phyloP scores from a whole-genome alignment of 441 rosid species.

The Croton setiger region DNA sequence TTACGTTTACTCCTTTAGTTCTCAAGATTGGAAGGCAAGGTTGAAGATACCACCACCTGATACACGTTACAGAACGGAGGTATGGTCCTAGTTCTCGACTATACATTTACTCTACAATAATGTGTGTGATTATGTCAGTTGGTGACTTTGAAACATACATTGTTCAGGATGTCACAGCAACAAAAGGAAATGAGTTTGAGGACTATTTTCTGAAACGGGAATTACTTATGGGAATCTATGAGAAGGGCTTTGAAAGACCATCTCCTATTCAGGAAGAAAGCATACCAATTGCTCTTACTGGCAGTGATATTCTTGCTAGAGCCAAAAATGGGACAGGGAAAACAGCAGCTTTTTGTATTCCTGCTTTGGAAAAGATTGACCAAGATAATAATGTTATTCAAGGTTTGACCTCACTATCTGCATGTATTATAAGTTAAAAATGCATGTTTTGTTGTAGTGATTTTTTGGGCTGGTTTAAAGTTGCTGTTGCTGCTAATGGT shows the following conservation, averaged over 20 bases:
- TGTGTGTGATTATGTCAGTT: neutral
- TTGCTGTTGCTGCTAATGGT: neutral
- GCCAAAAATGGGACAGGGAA: slow-evolving; percentile 99
- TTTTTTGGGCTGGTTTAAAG: neutral
- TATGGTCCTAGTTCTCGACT: slow-evolving; percentile 14
- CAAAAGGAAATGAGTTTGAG: slow-evolving; percentile 97
- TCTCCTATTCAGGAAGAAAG: slow-evolving; percentile 99
- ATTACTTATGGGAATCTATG: slow-evolving; percentile 95
- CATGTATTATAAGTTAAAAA: neutral
- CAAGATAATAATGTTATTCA: slow-evolving; percentile 91
- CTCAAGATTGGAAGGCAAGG: slow-evolving; percentile 91
- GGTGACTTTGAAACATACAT: slow-evolving; percentile 1
- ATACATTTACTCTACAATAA: neutral
- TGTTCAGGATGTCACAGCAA: slow-evolving; percentile 92
- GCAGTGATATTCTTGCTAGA: slow-evolving; percentile 97
- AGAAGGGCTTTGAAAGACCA: slow-evolving; percentile 98
- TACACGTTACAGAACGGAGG: slow-evolving; percentile 85
- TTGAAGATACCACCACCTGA: slow-evolving; percentile 81
- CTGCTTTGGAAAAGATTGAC: slow-evolving; percentile 97
- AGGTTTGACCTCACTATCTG: slow-evolving; percentile 40
- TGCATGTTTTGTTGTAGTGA: neutral
- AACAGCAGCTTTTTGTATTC: slow-evolving; percentile 96
- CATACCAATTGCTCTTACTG: slow-evolving; percentile 97
- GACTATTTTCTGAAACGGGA: slow-evolving; percentile 96
- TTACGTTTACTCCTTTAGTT: slow-evolving; percentile 34